Evolutionary conservation across 768 basidiomycete species (phyloP), one percentile per base, ranked within the genome.

Genomic region (Sutorius australiensis): DNA sequence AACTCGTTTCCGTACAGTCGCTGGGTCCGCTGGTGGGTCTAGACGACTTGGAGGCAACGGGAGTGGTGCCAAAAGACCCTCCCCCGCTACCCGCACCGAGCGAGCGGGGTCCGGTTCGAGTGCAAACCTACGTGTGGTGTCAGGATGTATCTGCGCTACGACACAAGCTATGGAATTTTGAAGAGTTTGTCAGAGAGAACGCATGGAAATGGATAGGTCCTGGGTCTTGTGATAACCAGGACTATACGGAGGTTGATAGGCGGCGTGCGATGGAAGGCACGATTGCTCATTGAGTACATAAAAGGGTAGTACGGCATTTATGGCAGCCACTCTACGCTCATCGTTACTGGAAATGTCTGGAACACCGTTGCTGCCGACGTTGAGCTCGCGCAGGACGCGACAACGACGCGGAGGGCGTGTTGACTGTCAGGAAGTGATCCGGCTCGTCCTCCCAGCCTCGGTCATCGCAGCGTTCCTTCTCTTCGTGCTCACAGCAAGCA

Each of bases 171-270:
- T 98, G 95, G 95, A 79, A 83, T 0, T 94, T 87, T 62, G 81
- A 83, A n/a, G 80, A 83, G 3, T 97, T 97, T 62, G 77, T 95
- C 30, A 69, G 72, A 61, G 79, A 87, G 30, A 88, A 83, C 57
- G 84, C 89, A 2, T 82, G 81, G 77, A 86, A 86, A 52, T 95
- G 93, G 92, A 77, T 87, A 36, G 82, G 80, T 0, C 56, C 64
- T 9, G 70, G 61, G 6, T 68, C 72, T 17, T 53, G 62, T 19
- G 55, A 61, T 3, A 73, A 75, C 5, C 53, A 61, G 17, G 75
- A 80, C 50, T 81, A 77, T 51, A 68, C 59, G n/a, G 79, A 82
- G 52, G 78, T 84, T 5, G 86, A 85, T 61, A 69, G 73, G 51
- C 69, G 74, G 51, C 68, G 72, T 31, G 73, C 68, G n/a, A 72